A percentile compares a stretch with the other conserved stretches of the same genome.
phyloP scores from a whole-genome alignment of 1,284 basidiomycete species.

The Coniferiporia sulphurascens region DNA sequence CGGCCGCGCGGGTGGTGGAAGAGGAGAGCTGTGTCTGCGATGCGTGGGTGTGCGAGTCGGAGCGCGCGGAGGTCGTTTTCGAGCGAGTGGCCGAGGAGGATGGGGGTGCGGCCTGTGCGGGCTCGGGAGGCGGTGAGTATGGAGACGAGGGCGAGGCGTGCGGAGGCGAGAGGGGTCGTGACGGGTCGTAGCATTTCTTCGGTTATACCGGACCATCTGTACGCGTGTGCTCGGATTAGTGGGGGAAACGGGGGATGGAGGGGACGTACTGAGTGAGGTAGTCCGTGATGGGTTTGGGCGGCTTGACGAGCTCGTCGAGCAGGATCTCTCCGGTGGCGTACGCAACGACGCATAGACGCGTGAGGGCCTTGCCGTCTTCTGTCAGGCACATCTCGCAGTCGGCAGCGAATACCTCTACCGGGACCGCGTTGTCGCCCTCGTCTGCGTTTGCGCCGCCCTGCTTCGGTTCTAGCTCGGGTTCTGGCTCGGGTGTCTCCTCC shows the following conservation, averaged over 20 bases:
- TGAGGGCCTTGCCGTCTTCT: slow-evolving; percentile 82
- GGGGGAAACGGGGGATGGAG: not conserved
- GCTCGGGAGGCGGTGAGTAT: slow-evolving; percentile 47
- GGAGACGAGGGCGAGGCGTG: slow-evolving; percentile 65
- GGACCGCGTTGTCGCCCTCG: slow-evolving; percentile 25
- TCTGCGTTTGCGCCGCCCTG: slow-evolving; percentile 14
- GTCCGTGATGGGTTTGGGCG: slow-evolving; percentile 74
- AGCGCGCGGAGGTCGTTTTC: slow-evolving; percentile 87
- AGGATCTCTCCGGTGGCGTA: slow-evolving; percentile 64
- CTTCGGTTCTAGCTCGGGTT: not conserved
- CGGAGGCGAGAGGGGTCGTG: slow-evolving; percentile 70
- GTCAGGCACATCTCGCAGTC: slow-evolving; percentile 96
- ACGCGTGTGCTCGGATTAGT: not conserved
- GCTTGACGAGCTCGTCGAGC: slow-evolving; percentile 86
- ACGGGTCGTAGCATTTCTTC: slow-evolving; percentile 60
- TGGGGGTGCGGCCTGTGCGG: slow-evolving; percentile 57
- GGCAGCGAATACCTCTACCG: slow-evolving; percentile 52
- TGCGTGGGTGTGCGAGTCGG: slow-evolving; percentile 75
- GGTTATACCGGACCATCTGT: slow-evolving; percentile 88
- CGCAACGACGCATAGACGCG: slow-evolving; percentile 80
- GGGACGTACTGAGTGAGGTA: slow-evolving; percentile 75
- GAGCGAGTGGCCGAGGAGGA: slow-evolving; percentile 90
- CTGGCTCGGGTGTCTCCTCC: slow-evolving; percentile 66
- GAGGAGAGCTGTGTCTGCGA: slow-evolving; percentile 85
- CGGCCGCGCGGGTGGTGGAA: slow-evolving; percentile 86